phyloP scores from a whole-genome alignment of 23 red algal genomes.

The Gracilaria domingensis region DNA sequence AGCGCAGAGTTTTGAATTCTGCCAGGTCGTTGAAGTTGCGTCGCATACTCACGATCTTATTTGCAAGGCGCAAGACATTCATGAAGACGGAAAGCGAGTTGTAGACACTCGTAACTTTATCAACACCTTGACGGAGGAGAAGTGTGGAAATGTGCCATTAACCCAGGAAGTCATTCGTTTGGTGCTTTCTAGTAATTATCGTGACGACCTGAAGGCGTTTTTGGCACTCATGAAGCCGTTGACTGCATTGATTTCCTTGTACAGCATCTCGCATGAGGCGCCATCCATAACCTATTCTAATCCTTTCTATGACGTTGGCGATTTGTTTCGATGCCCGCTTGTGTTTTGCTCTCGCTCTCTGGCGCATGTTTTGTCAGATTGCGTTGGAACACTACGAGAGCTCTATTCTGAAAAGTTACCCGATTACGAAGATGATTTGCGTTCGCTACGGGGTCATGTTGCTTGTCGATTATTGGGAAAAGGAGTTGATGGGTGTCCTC shows the following conservation, averaged over 20 bases:
- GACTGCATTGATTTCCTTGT: constrained; percentile 36
- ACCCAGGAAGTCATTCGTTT: constrained; percentile 52
- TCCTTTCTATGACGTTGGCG: not conserved
- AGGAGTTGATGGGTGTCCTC: constrained; percentile 49
- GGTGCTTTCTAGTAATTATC: constrained; percentile 40
- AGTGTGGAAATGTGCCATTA: constrained; percentile 28
- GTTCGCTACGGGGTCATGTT: constrained; percentile 9
- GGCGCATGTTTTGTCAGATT: constrained; percentile 44
- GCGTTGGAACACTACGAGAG: constrained; percentile 42
- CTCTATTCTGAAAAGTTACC: constrained; percentile 37
- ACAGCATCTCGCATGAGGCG: not conserved
- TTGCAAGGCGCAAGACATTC: constrained; percentile 19
- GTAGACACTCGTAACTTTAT: constrained; percentile 45
- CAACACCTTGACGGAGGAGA: constrained; percentile 56
- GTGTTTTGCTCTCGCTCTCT: constrained; percentile 20
- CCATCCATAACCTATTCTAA: not conserved
- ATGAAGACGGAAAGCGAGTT: constrained; percentile 34
- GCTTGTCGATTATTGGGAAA: constrained; percentile 30
- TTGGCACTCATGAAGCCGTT: constrained; percentile 53
- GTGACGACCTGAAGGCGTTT: constrained; percentile 39
- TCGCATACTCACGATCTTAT: constrained; percentile 39
- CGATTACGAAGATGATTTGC: constrained; percentile 53
- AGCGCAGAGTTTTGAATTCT: not conserved
- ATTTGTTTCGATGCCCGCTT: constrained; percentile 28
- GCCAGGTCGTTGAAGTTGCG: constrained; percentile 29